A percentile compares a stretch with the other conserved stretches of the same genome.
These are phyloP conservation scores for Glycine latifolia DNA, from an alignment of 306 rosid species.

Conservation along the genomic window DNA sequence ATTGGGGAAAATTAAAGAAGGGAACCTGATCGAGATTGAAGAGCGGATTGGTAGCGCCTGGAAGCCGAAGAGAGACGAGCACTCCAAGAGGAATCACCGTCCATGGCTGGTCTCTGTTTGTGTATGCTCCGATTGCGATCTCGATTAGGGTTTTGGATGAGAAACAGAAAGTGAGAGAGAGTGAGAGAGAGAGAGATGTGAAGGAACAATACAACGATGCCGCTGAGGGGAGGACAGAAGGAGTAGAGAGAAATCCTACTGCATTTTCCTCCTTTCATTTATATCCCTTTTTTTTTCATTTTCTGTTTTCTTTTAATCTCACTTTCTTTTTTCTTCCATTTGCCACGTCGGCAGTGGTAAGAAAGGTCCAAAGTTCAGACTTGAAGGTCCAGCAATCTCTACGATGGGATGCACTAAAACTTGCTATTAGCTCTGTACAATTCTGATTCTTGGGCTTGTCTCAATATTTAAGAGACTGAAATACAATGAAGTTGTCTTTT, in stretches of 20 bases:
- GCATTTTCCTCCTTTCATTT: slow-evolving; percentile 41
- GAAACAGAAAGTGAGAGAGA: neutral
- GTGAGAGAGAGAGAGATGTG: slow-evolving; percentile 1
- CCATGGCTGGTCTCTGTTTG: slow-evolving; percentile 57
- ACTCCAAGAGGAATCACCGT: slow-evolving; percentile 81
- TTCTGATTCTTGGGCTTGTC: neutral
- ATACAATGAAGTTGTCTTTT: no score
- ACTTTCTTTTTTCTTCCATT: neutral
- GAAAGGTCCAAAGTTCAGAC: slow-evolving; percentile 36
- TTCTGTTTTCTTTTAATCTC: neutral
- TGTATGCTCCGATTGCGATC: slow-evolving; percentile 35
- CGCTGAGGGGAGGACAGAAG: slow-evolving; percentile 30
- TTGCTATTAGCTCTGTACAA: no score
- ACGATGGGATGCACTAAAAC: neutral
- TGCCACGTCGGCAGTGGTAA: slow-evolving; percentile 28
- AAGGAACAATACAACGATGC: neutral
- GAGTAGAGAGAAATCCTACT: slow-evolving; percentile 13
- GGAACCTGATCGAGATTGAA: slow-evolving; percentile 86
- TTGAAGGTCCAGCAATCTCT: slow-evolving; percentile 24
- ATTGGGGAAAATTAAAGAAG: neutral
- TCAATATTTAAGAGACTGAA: neutral
- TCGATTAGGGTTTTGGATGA: slow-evolving; percentile 41
- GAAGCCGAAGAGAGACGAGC: slow-evolving; percentile 85
- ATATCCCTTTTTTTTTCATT: neutral
- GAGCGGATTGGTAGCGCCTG: slow-evolving; percentile 74